phyloP scores from a whole-genome alignment of 768 basidiomycete species.

The Lactifluus rugatus region DNA sequence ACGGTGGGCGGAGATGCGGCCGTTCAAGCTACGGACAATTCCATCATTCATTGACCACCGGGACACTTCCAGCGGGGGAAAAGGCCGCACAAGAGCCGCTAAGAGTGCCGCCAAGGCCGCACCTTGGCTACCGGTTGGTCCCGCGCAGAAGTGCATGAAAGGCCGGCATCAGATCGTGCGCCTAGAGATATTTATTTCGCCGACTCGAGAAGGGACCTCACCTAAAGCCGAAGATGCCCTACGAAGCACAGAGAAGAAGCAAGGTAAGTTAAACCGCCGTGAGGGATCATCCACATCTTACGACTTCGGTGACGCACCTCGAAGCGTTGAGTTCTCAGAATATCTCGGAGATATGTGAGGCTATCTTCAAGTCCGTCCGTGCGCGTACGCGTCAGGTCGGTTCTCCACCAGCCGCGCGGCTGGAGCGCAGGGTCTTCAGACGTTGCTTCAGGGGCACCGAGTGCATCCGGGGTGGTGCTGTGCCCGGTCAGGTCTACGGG shows the following conservation, averaged over 20 bases:
- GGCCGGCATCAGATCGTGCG: conserved; percentile 7
- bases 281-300: background rate
- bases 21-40: conserved; percentile 38
- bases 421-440: conserved; percentile 41
- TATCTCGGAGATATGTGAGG: conserved; percentile 42
- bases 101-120: conserved; percentile 66
- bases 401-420: conserved; percentile 66
- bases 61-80: background rate
- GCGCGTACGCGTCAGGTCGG: conserved; percentile 41
- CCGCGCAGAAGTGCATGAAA: background rate
- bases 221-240: conserved; percentile 83
- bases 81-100: conserved; percentile 49
- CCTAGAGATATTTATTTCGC: background rate
- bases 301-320: conserved; percentile 40
- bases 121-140: conserved; percentile 47
- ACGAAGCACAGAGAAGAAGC: conserved; percentile 6
- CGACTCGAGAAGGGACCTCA: conserved; percentile 20
- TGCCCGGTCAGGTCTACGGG: conserved; percentile 48
- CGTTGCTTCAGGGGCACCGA: conserved; percentile 34
- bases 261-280: too few species aligned
- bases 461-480: conserved; percentile 25
- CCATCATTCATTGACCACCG: background rate
- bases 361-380: conserved; percentile 50
- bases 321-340: conserved; percentile 50
- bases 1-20: conserved; percentile 43